Evolutionary conservation across 2,329 filamentous ascomycete species (phyloP).

Genomic region (Periconia sp.): DNA sequence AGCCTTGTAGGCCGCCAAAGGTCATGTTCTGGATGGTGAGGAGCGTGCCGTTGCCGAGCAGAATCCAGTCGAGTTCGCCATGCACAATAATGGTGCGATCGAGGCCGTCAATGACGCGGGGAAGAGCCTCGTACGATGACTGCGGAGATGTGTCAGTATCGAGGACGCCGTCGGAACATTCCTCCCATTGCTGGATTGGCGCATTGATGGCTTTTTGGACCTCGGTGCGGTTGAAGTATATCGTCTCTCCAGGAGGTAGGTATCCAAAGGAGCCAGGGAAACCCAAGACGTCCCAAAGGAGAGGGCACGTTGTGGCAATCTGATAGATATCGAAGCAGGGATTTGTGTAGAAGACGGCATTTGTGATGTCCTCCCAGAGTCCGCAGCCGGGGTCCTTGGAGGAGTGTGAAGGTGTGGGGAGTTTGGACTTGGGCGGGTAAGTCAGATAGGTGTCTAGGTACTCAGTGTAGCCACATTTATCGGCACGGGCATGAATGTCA

Average conservation of each 20-base stretch:
- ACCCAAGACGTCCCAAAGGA: constrained; percentile 71
- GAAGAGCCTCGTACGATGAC: constrained; percentile 65
- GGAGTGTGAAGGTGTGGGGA: constrained; percentile 60
- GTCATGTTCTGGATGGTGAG: constrained; percentile 82
- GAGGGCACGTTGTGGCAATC: constrained; percentile 73
- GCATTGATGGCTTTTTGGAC: constrained; percentile 74
- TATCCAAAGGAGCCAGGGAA: constrained; percentile 72
- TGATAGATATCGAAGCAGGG: constrained; percentile 83
- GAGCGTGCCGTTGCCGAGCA: constrained; percentile 72
- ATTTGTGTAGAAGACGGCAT: constrained; percentile 65
- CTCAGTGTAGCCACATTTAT: constrained; percentile 67
- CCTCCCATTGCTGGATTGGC: constrained; percentile 61
- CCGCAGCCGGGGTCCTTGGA: constrained; percentile 59
- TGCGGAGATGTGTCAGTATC: constrained; percentile 60
- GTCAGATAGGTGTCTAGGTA: constrained; percentile 67
- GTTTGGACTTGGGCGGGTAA: constrained; percentile 70
- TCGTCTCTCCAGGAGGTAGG: constrained; percentile 63
- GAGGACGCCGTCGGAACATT: constrained; percentile 60
- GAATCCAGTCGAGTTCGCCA: constrained; percentile 71
- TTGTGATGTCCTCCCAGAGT: constrained; percentile 62
- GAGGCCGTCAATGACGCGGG: constrained; percentile 74
- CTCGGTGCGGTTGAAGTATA: constrained; percentile 75
- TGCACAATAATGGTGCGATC: constrained; percentile 75
- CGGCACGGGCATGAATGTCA: constrained; percentile 58
- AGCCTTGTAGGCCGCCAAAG: constrained; percentile 74